Conservation (phyloP, 805 yeast genomes). For the Clavispora vitiphila region DNA sequence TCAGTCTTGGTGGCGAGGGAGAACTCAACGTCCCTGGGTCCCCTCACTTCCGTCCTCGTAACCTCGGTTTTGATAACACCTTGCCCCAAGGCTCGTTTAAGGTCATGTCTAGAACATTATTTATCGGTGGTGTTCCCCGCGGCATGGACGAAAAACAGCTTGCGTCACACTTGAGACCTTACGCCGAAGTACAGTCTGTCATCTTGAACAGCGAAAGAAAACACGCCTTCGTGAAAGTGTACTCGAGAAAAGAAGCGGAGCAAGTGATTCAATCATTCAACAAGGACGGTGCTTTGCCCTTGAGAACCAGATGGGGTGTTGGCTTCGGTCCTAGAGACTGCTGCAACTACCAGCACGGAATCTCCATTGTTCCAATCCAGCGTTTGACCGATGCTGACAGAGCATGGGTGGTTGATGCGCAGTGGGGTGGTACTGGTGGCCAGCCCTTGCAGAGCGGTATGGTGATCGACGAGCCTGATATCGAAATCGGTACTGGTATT, state of each 20-base stretch:
- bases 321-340: conserved; percentile 99
- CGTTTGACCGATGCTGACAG: conserved; percentile 92
- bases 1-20: conserved; percentile 36
- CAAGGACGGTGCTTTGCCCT: conserved; percentile 54
- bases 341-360: conserved; percentile 89
- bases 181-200: conserved; percentile 87
- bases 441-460: conserved; percentile 71
- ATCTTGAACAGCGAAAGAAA: conserved; percentile 83
- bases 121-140: conserved; percentile 89
- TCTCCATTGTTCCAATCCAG: conserved; percentile 78
- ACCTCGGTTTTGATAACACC: conserved; percentile 62
- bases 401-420: conserved; percentile 83
- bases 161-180: conserved; percentile 68
- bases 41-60: conserved; percentile 72
- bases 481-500: conserved; percentile 91
- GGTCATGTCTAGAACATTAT: conserved; percentile 84
- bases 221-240: conserved; percentile 94
- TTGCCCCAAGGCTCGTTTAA: conserved; percentile 76
- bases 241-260: conserved; percentile 89
- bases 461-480: conserved; percentile 95
- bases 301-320: conserved; percentile 97
- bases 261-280: conserved; percentile 68
- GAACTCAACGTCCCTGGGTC: conserved; percentile 68
- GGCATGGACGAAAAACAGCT: conserved; percentile 74
- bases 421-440: conserved; percentile 98